These are phyloP conservation scores for Globisporangium viniferum DNA, from an alignment of 352 stramenopile species.

Conservation along the genomic window DNA sequence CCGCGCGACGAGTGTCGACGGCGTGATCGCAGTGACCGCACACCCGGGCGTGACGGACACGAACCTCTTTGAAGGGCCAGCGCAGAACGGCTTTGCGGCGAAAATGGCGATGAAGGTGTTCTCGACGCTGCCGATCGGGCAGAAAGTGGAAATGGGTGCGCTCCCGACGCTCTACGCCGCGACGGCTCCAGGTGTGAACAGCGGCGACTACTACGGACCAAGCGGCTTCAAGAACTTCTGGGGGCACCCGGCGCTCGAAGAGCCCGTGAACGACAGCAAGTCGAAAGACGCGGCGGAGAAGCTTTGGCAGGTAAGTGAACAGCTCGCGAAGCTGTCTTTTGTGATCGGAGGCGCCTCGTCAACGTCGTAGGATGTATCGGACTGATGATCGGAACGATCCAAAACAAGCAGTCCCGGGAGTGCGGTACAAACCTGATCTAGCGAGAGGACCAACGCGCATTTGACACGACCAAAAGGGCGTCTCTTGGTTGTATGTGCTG, in stretches of 20 bases:
- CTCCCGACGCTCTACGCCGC: slow-evolving; percentile 44
- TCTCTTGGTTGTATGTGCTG: too few species aligned
- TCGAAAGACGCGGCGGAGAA: slow-evolving; percentile 26
- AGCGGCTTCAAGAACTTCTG: slow-evolving; percentile 22
- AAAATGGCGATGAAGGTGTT: slow-evolving; percentile 28
- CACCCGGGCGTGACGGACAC: slow-evolving; percentile 37
- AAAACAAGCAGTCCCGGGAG: too few species aligned
- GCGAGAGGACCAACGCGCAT: too few species aligned
- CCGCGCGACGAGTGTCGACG: slow-evolving; percentile 18
- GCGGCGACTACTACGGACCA: slow-evolving; percentile 33
- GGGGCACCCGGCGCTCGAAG: slow-evolving; percentile 36
- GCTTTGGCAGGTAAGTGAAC: slow-evolving; percentile 44
- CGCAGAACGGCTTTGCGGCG: slow-evolving; percentile 24
- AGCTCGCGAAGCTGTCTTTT: slow-evolving; percentile 29
- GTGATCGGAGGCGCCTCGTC: slow-evolving; percentile 5
- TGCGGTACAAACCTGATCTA: too few species aligned
- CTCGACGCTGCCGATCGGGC: slow-evolving; percentile 31
- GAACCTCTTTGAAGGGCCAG: slow-evolving; percentile 25
- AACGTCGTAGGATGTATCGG: neutral
- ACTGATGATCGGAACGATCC: too few species aligned
- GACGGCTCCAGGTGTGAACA: slow-evolving; percentile 21
- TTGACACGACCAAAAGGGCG: too few species aligned
- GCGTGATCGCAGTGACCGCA: slow-evolving; percentile 20
- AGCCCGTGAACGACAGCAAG: slow-evolving; percentile 24
- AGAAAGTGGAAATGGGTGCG: slow-evolving; percentile 40